These are phyloP conservation scores for Fusarium devonianum DNA, from an alignment of 2,329 filamentous ascomycete genomes.

Conservation along the genomic window DNA sequence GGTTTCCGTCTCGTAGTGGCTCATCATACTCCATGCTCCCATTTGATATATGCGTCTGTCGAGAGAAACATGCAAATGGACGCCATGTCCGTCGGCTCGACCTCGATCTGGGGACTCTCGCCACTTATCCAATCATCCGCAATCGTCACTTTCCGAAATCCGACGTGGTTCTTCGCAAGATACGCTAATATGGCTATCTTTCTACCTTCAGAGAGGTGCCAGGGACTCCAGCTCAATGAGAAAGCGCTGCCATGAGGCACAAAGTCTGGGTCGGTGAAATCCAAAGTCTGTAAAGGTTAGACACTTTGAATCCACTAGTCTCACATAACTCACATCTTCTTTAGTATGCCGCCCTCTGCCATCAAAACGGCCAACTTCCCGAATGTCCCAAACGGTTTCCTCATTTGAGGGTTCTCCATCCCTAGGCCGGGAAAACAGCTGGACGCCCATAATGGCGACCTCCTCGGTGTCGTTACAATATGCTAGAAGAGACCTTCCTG, in stretches of 20 bases:
- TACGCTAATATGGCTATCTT: conserved; percentile 58
- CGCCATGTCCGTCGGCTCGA: conserved; percentile 52
- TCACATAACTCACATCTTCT: conserved; percentile 35
- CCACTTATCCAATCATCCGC: conserved; percentile 46
- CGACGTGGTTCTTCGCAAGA: conserved; percentile 59
- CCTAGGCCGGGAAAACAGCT: conserved; percentile 45
- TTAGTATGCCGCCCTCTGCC: conserved; percentile 55
- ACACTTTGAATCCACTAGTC: background rate
- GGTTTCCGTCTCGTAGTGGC: rapidly evolving
- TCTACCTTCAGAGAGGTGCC: conserved; percentile 49
- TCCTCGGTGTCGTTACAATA: conserved; percentile 60
- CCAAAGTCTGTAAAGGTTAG: conserved; percentile 39
- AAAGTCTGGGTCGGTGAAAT: conserved; percentile 56
- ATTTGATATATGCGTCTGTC: conserved; percentile 62
- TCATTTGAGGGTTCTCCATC: conserved; percentile 26
- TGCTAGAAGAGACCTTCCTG: conserved; percentile 55
- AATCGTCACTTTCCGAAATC: conserved; percentile 60
- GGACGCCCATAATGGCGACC: conserved; percentile 59
- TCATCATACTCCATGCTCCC: conserved; percentile 58
- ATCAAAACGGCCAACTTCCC: conserved; percentile 59
- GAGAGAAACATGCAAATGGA: conserved; percentile 60
- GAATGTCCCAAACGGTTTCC: conserved; percentile 56
- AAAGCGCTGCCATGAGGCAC: conserved; percentile 58
- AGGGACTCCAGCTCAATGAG: conserved; percentile 63
- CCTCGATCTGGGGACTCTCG: conserved; percentile 47